These are phyloP conservation scores for Hyphopichia fennica DNA, from an alignment of 1,139 yeast genomes.

Conservation along the genomic window DNA sequence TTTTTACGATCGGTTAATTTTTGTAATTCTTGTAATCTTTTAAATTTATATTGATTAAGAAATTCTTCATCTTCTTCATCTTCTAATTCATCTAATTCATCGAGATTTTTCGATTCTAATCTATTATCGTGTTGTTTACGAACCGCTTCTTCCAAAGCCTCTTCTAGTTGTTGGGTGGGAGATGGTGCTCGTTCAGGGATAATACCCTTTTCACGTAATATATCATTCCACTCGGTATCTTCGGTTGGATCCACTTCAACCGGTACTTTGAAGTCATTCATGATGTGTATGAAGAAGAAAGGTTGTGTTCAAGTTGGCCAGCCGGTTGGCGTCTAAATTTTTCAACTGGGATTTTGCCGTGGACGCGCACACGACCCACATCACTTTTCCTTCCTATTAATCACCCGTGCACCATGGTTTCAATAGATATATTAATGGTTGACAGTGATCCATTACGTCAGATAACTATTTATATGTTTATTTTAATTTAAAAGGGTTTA, in stretches of 20 bases:
- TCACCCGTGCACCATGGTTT: too few relatives aligned
- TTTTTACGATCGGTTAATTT: constrained; percentile 59
- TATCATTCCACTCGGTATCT: constrained; percentile 99
- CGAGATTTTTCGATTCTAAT: constrained; percentile 70
- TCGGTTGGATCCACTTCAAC: constrained; percentile 94
- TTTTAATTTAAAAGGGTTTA: too few relatives aligned
- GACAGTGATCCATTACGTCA: neutral
- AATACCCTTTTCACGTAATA: constrained; percentile 82
- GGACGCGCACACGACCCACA: too few relatives aligned
- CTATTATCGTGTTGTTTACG: constrained; percentile 72
- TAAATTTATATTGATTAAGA: constrained; percentile 67
- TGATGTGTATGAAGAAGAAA: too few relatives aligned
- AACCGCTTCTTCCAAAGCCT: constrained; percentile 82
- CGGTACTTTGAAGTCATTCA: constrained; percentile 50
- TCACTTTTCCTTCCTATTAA: too few relatives aligned
- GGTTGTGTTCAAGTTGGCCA: too few relatives aligned
- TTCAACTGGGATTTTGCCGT: too few relatives aligned
- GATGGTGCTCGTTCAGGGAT: constrained; percentile 92
- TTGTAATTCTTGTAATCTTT: constrained; percentile 72
- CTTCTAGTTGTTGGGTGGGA: constrained; percentile 83
- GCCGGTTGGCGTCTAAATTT: too few relatives aligned
- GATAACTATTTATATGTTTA: neutral
- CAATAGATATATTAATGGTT: neutral
- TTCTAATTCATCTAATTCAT: constrained; percentile 79
- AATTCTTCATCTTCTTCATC: constrained; percentile 80